A percentile compares a stretch with the other conserved stretches of the same genome.
These are phyloP conservation scores for Pinus tabuliformis DNA, from an alignment of 75 land plant species.

Conservation along the genomic window DNA sequence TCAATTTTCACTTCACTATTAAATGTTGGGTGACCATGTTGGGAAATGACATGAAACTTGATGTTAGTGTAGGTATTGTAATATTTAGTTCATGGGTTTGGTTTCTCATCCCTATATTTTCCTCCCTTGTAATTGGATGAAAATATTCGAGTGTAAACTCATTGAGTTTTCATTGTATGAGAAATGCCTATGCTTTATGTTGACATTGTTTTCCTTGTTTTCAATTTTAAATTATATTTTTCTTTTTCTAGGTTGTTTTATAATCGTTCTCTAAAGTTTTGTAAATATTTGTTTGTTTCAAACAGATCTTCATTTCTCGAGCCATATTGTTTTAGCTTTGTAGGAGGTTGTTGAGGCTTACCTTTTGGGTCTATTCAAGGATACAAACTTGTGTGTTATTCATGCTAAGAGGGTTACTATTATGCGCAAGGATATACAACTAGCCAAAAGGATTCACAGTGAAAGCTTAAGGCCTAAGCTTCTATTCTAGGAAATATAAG, in stretches of 20 bases:
- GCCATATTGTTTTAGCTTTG: constrained; percentile 34
- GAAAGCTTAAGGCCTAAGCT: no score
- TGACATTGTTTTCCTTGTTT: no score
- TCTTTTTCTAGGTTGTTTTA: not conserved
- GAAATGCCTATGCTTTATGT: no score
- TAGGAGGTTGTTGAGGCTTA: constrained; percentile 71
- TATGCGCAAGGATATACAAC: constrained; percentile 69
- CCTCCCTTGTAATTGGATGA: no score
- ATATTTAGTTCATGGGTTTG: not conserved
- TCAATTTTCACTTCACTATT: no score
- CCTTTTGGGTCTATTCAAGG: constrained; percentile 58
- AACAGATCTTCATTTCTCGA: constrained; percentile 75
- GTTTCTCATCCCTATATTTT: no score
- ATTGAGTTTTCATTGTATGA: not conserved
- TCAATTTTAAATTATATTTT: not conserved
- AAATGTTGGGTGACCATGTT: not conserved
- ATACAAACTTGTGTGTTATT: constrained; percentile 37
- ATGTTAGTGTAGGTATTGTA: not conserved
- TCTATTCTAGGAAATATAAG: no score
- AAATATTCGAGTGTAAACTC: no score
- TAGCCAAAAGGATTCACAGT: not conserved
- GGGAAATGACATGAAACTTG: not conserved
- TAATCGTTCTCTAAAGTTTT: not conserved
- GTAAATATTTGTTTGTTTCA: constrained; percentile 6
- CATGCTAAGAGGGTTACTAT: constrained; percentile 65